A percentile compares a stretch with the other conserved stretches of the same genome.
Conservation (phyloP, 768 basidiomycete genomes). For the Exsudoporus frostii region DNA sequence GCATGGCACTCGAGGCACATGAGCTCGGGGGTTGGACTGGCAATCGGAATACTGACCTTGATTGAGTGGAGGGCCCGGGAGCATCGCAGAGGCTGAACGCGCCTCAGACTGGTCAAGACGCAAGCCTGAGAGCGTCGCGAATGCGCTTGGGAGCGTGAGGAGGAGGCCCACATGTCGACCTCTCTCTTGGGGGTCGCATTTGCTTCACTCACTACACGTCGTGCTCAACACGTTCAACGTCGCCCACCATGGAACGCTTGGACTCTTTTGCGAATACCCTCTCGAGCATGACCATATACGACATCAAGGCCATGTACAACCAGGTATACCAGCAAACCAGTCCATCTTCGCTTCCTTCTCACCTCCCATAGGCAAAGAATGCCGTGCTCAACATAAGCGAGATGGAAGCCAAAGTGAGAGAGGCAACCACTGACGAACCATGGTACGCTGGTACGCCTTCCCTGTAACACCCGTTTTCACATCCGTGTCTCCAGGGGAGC, state of each 20-base stretch:
- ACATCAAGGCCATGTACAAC: conserved; percentile 92
- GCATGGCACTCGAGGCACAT: conserved; percentile 12
- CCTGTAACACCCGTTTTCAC: background rate
- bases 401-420: conserved; percentile 94
- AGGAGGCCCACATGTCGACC: conserved; percentile 13
- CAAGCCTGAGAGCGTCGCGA: background rate
- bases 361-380: conserved; percentile 77
- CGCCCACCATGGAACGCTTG: conserved; percentile 68
- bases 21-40: background rate
- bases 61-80: background rate
- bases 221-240: conserved; percentile 1
- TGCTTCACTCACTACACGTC: background rate
- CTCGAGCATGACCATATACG: conserved; percentile 85
- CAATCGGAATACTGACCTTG: background rate
- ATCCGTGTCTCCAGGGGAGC: conserved; percentile 71
- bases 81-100: conserved; percentile 7
- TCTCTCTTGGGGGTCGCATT: conserved; percentile 24
- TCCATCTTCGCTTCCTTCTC: background rate
- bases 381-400: conserved; percentile 94
- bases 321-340: conserved; percentile 51
- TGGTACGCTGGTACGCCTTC: conserved; percentile 59
- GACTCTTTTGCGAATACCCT: conserved; percentile 72
- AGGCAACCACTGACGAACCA: conserved; percentile 97
- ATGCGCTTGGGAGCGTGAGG: background rate
- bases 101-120: background rate